A percentile compares a stretch with the other conserved stretches of the same genome.
Conservation (phyloP, 805 yeast species). For the Barnettozyma californica region DNA sequence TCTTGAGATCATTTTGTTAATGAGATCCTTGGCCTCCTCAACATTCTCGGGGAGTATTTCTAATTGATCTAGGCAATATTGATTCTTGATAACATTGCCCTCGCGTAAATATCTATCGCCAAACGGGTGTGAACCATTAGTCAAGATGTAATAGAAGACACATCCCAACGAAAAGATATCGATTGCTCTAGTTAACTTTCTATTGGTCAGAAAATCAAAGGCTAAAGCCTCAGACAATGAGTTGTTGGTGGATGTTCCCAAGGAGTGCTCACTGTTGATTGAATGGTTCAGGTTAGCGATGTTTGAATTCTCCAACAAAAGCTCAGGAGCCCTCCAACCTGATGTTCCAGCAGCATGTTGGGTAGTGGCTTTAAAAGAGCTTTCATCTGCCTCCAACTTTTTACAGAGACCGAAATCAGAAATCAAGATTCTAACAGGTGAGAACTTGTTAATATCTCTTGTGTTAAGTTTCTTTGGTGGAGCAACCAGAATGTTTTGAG, state of each 20-base stretch:
- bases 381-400: slow-evolving; percentile 84
- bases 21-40: slow-evolving; percentile 67
- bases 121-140: slow-evolving; percentile 87
- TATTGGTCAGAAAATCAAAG: slow-evolving; percentile 38
- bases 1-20: slow-evolving; percentile 61
- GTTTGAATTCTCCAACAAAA: slow-evolving; percentile 40
- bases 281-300: slow-evolving; percentile 10
- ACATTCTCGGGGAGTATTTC: slow-evolving; percentile 32
- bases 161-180: slow-evolving; percentile 95
- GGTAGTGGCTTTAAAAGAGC: slow-evolving; percentile 88
- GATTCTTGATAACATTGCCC: slow-evolving; percentile 75
- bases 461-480: slow-evolving; percentile 45
- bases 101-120: slow-evolving; percentile 90
- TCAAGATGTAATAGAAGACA: slow-evolving; percentile 79
- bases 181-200: slow-evolving; percentile 79
- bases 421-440: slow-evolving; percentile 65
- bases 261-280: slow-evolving; percentile 21
- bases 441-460: slow-evolving; percentile 22
- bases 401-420: slow-evolving; percentile 97
- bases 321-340: slow-evolving; percentile 98
- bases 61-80: slow-evolving; percentile 31
- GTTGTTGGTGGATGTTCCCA: slow-evolving; percentile 11
- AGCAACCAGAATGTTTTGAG: slow-evolving; percentile 87
- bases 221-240: slow-evolving; percentile 29
- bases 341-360: slow-evolving; percentile 94